Conservation (phyloP, 495 filamentous ascomycete species). For the Penicillium ochrochloron region DNA sequence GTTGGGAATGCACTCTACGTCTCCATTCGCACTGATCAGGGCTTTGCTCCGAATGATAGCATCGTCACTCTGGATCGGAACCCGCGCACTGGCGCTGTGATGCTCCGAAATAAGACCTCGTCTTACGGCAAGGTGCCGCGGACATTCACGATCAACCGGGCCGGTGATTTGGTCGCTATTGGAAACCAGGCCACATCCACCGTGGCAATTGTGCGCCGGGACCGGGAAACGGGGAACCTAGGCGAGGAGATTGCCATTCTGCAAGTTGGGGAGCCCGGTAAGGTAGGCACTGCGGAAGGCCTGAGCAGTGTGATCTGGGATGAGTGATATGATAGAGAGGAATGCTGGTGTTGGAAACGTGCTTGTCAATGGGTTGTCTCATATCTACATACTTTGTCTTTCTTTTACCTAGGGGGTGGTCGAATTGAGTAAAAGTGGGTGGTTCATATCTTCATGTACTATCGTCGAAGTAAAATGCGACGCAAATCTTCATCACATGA, state of each 20-base stretch:
- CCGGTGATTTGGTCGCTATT: constrained; percentile 63
- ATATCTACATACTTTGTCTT: constrained; percentile 1
- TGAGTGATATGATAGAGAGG: constrained; percentile 42
- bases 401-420: not conserved
- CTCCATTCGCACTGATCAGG: constrained; percentile 49
- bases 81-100: constrained; percentile 50
- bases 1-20: constrained; percentile 39
- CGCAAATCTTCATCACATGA: constrained; percentile 50
- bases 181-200: constrained; percentile 63
- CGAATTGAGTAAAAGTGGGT: not conserved
- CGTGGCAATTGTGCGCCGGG: constrained; percentile 63
- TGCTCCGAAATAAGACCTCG: constrained; percentile 53
- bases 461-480: constrained; percentile 4
- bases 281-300: constrained; percentile 46
- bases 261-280: constrained; percentile 39
- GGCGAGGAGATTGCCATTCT: constrained; percentile 52
- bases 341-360: not conserved
- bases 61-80: constrained; percentile 39
- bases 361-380: not conserved
- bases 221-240: constrained; percentile 59
- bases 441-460: constrained; percentile 14
- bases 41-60: constrained; percentile 40
- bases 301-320: constrained; percentile 66
- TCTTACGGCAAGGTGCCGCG: constrained; percentile 65
- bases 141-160: constrained; percentile 67